Evolutionary conservation across 352 stramenopile species (phyloP).

Genomic region (Phytophthora sp.): DNA sequence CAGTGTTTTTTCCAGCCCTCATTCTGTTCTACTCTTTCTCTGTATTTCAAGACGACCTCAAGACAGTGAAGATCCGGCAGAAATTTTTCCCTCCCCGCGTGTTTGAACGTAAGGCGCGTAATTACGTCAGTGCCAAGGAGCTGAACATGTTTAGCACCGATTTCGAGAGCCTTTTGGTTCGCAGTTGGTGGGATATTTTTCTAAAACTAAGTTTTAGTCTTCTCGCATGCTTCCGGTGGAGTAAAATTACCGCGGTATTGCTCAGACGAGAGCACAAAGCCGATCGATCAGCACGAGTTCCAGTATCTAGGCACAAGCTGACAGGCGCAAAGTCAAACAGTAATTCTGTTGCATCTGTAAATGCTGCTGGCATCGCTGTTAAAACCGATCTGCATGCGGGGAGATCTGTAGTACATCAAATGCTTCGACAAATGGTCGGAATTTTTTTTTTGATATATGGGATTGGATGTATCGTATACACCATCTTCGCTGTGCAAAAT

Average conservation of each 20-base stretch:
- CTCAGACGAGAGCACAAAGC: conserved; percentile 6
- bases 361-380: too few species aligned
- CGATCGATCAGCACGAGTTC: too few species aligned
- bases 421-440: conserved; percentile 18
- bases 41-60: conserved; percentile 42
- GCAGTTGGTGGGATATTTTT: conserved; percentile 9
- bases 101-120: conserved; percentile 41
- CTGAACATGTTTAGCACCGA: conserved; percentile 46
- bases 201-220: conserved; percentile 41
- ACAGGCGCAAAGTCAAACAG: too few species aligned
- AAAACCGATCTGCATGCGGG: too few species aligned
- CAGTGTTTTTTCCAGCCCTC: conserved; percentile 42
- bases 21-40: conserved; percentile 34
- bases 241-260: conserved; percentile 27
- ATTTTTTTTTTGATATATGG: conserved; percentile 37
- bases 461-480: conserved; percentile 23
- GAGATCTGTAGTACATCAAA: too few species aligned
- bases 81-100: conserved; percentile 41
- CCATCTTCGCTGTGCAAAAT: conserved; percentile 13
- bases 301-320: too few species aligned
- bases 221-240: conserved; percentile 34
- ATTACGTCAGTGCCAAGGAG: conserved; percentile 33
- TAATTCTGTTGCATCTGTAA: too few species aligned
- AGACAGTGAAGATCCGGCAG: conserved; percentile 36
- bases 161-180: conserved; percentile 35